Evolutionary conservation across 2,329 filamentous ascomycete species (phyloP), one percentile per base, ranked within the genome.

Genomic region (Aureobasidium sp.): DNA sequence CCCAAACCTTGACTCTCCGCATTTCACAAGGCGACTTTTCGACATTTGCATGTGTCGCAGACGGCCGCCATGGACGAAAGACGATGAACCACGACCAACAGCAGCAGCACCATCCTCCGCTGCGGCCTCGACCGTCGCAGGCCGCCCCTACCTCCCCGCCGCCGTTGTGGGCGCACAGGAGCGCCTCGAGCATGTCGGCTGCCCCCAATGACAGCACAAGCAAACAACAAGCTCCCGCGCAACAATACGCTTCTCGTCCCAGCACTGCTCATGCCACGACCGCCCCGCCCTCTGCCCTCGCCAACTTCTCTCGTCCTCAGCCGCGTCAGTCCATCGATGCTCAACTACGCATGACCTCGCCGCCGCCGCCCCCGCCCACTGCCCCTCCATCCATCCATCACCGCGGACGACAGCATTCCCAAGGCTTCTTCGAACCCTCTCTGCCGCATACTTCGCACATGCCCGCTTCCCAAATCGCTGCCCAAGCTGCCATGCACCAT

Each of bases 381-480:
- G 42, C 44, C 55, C 55, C 55, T 37, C 70, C 69, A 70, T 56
- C 36, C 39, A 75, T 74, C 67, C 78, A 69, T 77, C 88, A 79
- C 75, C 83, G 72, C 74, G 87, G 75, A 67, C 83, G 89, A 68
- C 89, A 89, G 64, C 84, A 87, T 67, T 88, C 84, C 9, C 88
- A 89, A 71, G 89, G 89, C 69, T 84, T 87, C 69, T 92, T 92
- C 70, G 89, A 92, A 71, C 84, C 88, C 45, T 86, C 82, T 25
- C 77, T 92, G 52, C 87, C 88, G 25, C 70, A 72, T 62, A 66
- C 71, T n/a, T 68, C 66, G 29, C 75, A 75, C 37, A 69, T 85
- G 74, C 74, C 76, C 75, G 85, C 88, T n/a, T 90, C 88, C 73
- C 87, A 90, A 73, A 90, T 91, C 66, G 89, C 89, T 42, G 89